Evolutionary conservation across 371 early-diverging fungal species (phyloP).

Genomic region (Entomophthora muscae): DNA sequence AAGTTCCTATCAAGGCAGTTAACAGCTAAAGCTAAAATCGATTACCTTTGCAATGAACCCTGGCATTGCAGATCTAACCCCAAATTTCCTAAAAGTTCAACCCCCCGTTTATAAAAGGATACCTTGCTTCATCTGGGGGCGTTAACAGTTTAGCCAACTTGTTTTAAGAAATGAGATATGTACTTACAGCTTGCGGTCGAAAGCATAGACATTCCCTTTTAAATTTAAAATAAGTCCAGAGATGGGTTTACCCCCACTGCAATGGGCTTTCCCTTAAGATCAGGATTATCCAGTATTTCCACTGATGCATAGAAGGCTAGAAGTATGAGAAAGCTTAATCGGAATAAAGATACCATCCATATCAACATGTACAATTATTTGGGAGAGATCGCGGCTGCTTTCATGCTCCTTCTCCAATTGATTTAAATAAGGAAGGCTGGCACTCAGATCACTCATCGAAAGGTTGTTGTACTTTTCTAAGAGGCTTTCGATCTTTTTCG

Average conservation of each 20-base stretch:
- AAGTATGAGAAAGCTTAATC: neutral
- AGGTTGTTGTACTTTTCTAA: slow-evolving; percentile 22
- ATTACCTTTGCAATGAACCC: slow-evolving; percentile 10
- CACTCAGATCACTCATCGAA: slow-evolving; percentile 19
- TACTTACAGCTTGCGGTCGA: neutral
- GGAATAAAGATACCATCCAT: slow-evolving; percentile 29
- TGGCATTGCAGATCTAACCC: slow-evolving; percentile 9
- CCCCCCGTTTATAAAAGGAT: neutral
- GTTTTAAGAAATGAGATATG: no score
- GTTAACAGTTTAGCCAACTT: no score
- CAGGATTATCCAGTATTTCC: slow-evolving; percentile 43
- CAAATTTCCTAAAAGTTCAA: slow-evolving; percentile 5
- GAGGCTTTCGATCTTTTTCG: slow-evolving; percentile 23
- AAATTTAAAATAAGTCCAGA: neutral
- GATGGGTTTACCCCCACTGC: slow-evolving; percentile 32
- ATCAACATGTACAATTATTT: slow-evolving; percentile 40
- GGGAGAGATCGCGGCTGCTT: slow-evolving; percentile 21
- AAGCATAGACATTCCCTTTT: neutral
- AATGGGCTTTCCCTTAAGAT: slow-evolving; percentile 34
- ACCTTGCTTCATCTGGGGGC: neutral
- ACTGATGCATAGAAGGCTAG: slow-evolving; percentile 53
- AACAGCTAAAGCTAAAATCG: neutral
- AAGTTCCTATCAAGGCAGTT: neutral
- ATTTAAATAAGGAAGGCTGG: slow-evolving; percentile 21
- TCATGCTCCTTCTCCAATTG: slow-evolving; percentile 22